phyloP scores from a whole-genome alignment of 345 rosid species.

The Crucihimalaya himalaica region DNA sequence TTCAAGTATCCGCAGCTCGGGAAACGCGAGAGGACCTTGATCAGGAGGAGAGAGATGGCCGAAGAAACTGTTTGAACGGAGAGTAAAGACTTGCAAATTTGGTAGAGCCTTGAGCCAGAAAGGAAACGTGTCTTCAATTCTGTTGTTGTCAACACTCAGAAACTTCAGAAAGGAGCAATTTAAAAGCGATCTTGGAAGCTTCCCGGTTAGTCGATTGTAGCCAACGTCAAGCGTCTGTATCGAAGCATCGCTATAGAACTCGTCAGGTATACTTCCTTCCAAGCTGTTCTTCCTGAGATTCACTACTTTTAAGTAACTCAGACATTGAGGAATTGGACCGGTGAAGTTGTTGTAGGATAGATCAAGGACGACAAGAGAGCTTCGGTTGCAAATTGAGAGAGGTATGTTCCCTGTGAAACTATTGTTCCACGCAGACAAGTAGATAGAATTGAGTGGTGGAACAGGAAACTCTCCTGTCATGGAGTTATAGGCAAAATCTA shows the following conservation, averaged over 20 bases:
- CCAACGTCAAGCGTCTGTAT: slow-evolving; percentile 33
- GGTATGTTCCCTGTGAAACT: slow-evolving; percentile 34
- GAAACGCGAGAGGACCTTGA: slow-evolving; percentile 22
- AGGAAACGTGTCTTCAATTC: slow-evolving; percentile 22
- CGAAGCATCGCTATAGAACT: not conserved
- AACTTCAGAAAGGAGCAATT: slow-evolving; percentile 19
- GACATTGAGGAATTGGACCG: slow-evolving; percentile 31
- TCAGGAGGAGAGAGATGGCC: slow-evolving; percentile 21
- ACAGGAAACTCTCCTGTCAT: slow-evolving; percentile 20
- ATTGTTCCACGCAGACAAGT: slow-evolving; percentile 22
- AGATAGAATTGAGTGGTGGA: slow-evolving; percentile 16
- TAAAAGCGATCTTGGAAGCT: slow-evolving; percentile 27
- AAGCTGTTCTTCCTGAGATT: slow-evolving; percentile 37
- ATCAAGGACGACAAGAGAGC: slow-evolving; percentile 23
- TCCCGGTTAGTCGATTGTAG: slow-evolving; percentile 29
- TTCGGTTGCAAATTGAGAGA: slow-evolving; percentile 15
- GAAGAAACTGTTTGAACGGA: slow-evolving; percentile 25
- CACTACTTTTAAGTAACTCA: slow-evolving; percentile 21
- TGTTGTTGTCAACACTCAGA: slow-evolving; percentile 26
- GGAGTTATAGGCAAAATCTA: slow-evolving; percentile 10
- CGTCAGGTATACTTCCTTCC: slow-evolving; percentile 35
- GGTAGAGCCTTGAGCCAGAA: slow-evolving; percentile 28
- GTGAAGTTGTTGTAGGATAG: slow-evolving; percentile 32
- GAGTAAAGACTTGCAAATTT: slow-evolving; percentile 10
- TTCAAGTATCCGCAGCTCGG: slow-evolving; percentile 24